Conservation (phyloP, 371 early-diverging fungal species). For the Mucor velutinosus region DNA sequence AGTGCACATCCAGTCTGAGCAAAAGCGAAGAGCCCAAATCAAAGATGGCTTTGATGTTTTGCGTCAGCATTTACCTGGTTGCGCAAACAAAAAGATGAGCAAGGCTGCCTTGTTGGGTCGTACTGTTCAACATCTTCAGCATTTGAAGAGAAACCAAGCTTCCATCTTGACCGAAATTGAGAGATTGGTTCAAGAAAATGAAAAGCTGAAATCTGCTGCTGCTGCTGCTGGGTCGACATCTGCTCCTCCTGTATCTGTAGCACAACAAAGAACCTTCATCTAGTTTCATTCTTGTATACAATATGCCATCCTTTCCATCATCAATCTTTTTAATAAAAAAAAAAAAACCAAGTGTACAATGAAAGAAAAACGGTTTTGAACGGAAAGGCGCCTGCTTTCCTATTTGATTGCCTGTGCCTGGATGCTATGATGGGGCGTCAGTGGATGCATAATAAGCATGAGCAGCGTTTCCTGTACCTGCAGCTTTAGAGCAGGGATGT, state of each 20-base stretch:
- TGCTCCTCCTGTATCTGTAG: background rate
- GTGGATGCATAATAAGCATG: background rate
- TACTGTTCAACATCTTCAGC: conserved; percentile 54
- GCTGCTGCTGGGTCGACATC: background rate
- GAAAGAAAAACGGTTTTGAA: too few relatives aligned
- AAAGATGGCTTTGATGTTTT: conserved; percentile 22
- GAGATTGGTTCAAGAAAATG: conserved; percentile 34
- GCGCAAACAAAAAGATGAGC: conserved; percentile 57
- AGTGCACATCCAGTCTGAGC: conserved; percentile 64
- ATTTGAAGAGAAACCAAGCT: conserved; percentile 46
- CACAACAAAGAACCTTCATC: background rate
- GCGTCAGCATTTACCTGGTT: conserved; percentile 54
- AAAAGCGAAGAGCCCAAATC: conserved; percentile 58
- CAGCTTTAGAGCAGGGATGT: conserved; percentile 6
- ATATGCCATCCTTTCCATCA: background rate
- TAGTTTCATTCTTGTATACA: background rate
- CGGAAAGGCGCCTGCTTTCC: background rate
- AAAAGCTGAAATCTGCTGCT: background rate
- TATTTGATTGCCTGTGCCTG: background rate
- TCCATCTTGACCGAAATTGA: conserved; percentile 44
- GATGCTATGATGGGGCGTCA: background rate
- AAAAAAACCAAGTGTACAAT: background rate
- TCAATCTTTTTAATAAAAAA: background rate
- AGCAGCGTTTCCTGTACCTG: background rate
- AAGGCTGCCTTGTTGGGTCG: conserved; percentile 53